These are phyloP conservation scores for Firmiana major DNA, from an alignment of 345 rosid species.

Conservation along the genomic window DNA sequence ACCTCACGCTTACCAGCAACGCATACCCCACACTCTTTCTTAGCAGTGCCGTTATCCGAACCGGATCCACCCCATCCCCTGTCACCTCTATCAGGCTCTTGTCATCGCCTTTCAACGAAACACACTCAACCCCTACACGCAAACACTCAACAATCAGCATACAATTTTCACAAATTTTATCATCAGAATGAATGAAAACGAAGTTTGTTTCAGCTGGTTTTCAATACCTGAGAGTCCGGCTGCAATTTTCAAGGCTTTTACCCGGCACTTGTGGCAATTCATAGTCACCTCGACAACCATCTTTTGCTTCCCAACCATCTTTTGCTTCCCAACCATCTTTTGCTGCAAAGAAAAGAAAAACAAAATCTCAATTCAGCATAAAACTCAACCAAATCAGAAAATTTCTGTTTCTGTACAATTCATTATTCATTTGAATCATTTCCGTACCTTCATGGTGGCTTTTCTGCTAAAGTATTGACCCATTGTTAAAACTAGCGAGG, in stretches of 20 bases:
- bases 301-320: no score
- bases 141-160: not conserved
- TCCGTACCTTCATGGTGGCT: slow-evolving; percentile 12
- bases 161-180: not conserved
- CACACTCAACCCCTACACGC: slow-evolving; percentile 36
- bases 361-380: not conserved
- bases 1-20: slow-evolving; percentile 39
- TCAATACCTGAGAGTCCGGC: slow-evolving; percentile 19
- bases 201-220: not conserved
- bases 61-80: slow-evolving; percentile 37
- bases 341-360: slow-evolving; percentile 4
- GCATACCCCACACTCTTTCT: slow-evolving; percentile 42
- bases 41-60: slow-evolving; percentile 18
- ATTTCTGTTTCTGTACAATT: not conserved
- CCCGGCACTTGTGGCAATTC: slow-evolving; percentile 9
- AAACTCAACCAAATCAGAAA: not conserved
- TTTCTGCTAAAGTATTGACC: not conserved
- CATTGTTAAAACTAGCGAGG: not conserved
- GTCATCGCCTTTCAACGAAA: slow-evolving; percentile 38
- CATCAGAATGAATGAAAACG: not conserved
- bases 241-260: slow-evolving; percentile 25
- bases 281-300: slow-evolving; percentile 26
- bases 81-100: slow-evolving; percentile 48
- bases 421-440: not conserved
- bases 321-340: no score